These are phyloP conservation scores for Tylopilus sp. DNA, from an alignment of 768 basidiomycete species.

Conservation along the genomic window DNA sequence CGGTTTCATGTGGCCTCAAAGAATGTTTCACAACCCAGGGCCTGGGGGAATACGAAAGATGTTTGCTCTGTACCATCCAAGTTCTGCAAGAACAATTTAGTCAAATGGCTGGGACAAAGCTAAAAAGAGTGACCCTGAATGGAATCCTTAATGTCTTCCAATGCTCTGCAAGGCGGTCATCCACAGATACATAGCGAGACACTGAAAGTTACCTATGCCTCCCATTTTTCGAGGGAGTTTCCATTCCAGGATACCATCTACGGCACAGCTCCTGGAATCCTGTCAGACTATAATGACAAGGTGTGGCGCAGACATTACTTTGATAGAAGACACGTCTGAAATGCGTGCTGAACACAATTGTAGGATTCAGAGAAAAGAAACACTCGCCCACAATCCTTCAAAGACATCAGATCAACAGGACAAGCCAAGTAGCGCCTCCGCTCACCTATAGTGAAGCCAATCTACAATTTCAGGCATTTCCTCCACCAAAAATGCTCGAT, in stretches of 20 bases:
- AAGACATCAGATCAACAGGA: not conserved
- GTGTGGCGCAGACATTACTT: constrained; percentile 38
- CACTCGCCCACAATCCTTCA: constrained; percentile 67
- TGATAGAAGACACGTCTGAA: constrained; percentile 80
- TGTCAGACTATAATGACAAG: not conserved
- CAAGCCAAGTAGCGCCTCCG: not conserved
- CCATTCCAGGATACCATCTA: constrained; percentile 59
- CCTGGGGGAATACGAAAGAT: constrained; percentile 50
- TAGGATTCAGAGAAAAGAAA: not conserved
- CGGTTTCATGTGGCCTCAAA: not conserved
- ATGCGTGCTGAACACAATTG: not conserved
- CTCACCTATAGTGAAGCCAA: constrained; percentile 78
- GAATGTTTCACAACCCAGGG: not conserved
- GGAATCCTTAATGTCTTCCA: constrained; percentile 77
- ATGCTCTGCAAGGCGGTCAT: constrained; percentile 47
- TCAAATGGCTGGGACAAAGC: not conserved
- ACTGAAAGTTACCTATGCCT: constrained; percentile 54
- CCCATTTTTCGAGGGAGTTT: constrained; percentile 20
- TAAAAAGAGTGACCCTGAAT: constrained; percentile 52
- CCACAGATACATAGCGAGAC: not conserved
- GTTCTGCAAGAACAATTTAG: constrained; percentile 44
- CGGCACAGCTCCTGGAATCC: constrained; percentile 60
- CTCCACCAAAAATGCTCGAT: constrained; percentile 64
- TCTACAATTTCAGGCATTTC: constrained; percentile 81
- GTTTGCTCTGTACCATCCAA: constrained; percentile 75